Evolutionary conservation across 192 early-diverging fungal genomes (phyloP).

Genomic region (Irineochytrium annulatum): DNA sequence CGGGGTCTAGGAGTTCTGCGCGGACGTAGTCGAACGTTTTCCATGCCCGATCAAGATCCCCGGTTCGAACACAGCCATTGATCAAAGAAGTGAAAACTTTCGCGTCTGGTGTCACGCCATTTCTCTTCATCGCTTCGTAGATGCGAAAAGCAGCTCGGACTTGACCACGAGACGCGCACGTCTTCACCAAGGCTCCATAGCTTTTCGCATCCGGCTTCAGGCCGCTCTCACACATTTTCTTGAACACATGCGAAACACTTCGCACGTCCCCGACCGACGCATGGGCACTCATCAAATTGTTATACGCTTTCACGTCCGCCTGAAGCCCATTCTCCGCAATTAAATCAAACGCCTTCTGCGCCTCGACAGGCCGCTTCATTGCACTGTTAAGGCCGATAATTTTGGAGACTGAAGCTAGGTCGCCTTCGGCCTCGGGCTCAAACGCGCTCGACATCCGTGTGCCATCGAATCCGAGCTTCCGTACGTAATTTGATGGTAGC

Average conservation of each 20-base stretch:
- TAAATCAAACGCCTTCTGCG: conserved; percentile 58
- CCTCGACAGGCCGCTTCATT: conserved; percentile 53
- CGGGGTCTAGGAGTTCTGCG: conserved; percentile 68
- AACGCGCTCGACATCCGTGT: no score
- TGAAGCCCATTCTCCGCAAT: conserved; percentile 56
- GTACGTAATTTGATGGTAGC: no score
- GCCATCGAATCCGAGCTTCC: no score
- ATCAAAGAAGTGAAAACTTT: conserved; percentile 79
- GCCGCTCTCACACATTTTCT: conserved; percentile 49
- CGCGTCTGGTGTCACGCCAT: conserved; percentile 38
- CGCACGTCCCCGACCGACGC: conserved; percentile 60
- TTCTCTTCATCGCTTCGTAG: conserved; percentile 72
- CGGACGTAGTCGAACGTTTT: conserved; percentile 84
- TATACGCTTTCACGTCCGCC: conserved; percentile 68
- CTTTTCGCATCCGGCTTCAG: conserved; percentile 60
- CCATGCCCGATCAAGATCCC: conserved; percentile 80
- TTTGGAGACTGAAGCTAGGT: no score
- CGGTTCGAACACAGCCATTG: conserved; percentile 68
- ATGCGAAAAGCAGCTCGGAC: conserved; percentile 71
- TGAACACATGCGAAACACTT: conserved; percentile 59
- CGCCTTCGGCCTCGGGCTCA: no score
- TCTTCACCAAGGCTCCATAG: conserved; percentile 70
- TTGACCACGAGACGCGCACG: conserved; percentile 51
- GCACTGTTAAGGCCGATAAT: conserved; percentile 60
- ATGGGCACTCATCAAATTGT: conserved; percentile 77